Evolutionary conservation across 2,329 filamentous ascomycete genomes (phyloP), one percentile per base, ranked within the genome.

Genomic region (Tolypocladium endophyticum): DNA sequence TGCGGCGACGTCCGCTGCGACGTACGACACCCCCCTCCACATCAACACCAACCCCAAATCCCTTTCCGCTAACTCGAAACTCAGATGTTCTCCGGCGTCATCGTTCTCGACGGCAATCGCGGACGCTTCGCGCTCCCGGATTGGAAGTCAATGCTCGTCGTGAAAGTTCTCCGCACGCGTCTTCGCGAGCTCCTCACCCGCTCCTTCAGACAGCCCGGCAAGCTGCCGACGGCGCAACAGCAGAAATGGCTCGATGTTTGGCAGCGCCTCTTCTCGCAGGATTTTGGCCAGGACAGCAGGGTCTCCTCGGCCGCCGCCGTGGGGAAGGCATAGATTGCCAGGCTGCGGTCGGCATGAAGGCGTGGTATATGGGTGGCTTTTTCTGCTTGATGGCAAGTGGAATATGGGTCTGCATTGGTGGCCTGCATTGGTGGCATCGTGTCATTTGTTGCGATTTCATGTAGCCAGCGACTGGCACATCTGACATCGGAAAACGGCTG

Each of bases 1-100:
- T 94, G 92, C 61, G 94, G 92, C 41, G 93, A 97, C 63, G 87
- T 90, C 23, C 89, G 92, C 60, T 93, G 91, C 68, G 92, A 92
- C 76, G 87, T 89, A 77, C 73, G 81, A 66, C 20, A 33, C 33
- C 4, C 39, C 33, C 39, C 30, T 38, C 41, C 18, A 23, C 53
- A 8, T 6, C 39, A 30, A 7, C 18, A 8, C 28, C n/a, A 23
- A 16, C 6, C 11, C 6, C 4, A 18, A 12, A 9, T 50, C 45
- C 23, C 4, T n/a, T 14, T 23, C 20, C 50, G 50, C 50, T 54
- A 36, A 54, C 50, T 20, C 20, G n/a, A 3, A 25, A 11, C 28
- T 28, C 57, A 93, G 82, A 84, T 97, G 77, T 96, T 90, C 70
- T 85, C 92, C 0, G 94, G 94, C 18, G 88, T 96, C 2, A 81